Conservation (phyloP, 768 basidiomycete genomes). For the Leccinum sublutescens region DNA sequence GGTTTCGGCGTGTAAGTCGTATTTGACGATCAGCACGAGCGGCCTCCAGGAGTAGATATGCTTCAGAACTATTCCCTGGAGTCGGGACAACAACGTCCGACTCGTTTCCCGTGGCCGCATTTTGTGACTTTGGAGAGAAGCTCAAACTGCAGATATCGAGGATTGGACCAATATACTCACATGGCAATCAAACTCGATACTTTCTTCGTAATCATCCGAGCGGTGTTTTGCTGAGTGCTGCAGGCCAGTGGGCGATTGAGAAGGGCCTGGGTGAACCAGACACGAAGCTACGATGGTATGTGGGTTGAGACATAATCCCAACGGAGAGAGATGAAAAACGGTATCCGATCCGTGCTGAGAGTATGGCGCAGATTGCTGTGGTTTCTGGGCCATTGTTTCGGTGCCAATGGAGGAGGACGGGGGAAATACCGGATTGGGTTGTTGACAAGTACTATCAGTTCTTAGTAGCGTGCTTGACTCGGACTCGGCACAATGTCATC, state of each 20-base stretch:
- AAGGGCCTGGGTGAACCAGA: background rate
- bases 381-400: no score
- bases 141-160: background rate
- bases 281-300: background rate
- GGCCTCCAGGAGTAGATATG: background rate
- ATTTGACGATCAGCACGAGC: background rate
- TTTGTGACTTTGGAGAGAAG: background rate
- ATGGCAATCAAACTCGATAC: no score
- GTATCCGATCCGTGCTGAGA: background rate
- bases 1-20: background rate
- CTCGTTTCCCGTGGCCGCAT: background rate
- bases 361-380: no score
- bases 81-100: background rate
- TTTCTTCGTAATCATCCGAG: background rate
- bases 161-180: background rate
- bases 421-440: no score
- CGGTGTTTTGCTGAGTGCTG: no score
- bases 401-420: no score
- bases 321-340: background rate
- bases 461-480: no score
- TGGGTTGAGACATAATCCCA: background rate
- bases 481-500: no score
- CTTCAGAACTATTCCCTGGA: background rate
- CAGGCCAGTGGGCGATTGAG: background rate
- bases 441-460: no score